Base-by-base conservation (phyloP, 768 basidiomycete genomes). In the Pholiota molesta region DNA sequence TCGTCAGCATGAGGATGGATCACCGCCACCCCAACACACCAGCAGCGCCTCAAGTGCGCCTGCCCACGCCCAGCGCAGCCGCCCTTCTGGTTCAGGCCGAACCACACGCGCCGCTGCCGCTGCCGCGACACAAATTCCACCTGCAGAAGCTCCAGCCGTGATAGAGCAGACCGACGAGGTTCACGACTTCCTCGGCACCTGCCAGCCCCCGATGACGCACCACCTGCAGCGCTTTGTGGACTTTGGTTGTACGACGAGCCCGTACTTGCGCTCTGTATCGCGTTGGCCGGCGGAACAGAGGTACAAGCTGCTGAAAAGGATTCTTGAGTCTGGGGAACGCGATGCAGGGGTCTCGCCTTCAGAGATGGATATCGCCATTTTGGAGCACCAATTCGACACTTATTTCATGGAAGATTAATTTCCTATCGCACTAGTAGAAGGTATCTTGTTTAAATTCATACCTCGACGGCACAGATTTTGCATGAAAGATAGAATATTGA, bases 321-420 rank as follows among this genome's bases (percentile, higher is more conserved):
- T 61, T 8, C n/a, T 59, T 33, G 21, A 37, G 6, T 16, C 37
- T 13, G 33, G n/a, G 3, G 35, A 33, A n/a, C 23, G 26, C 4
- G 60, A 23, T 9, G 52, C 19, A 14, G 52, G 1, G 42, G 7
- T 1, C 1, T 8, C 4, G 19, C 26, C 62, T 6, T 21, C 63
- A 6, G 42, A 57, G 29, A 66, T 64, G 65, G 62, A 66, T 47
- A 53, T 62, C 0, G 45, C 52, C 8, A 44, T 66, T 16, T 26
- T 66, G 14, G 52, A 61, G 40, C 14, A 51, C 7, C 65, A 64
- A 21, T 61, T 66, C 16, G 26, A 55, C 13, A 57, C 61, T 10
- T 65, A 65, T 40, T 62, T 61, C n/a, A 9, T 21, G 40, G 40
- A 40, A n/a, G 40, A 52, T n/a, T 59, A 11, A n/a, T 1, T 35